These are phyloP conservation scores for Tirmania nivea DNA, from an alignment of 495 filamentous ascomycete species.

Conservation along the genomic window DNA sequence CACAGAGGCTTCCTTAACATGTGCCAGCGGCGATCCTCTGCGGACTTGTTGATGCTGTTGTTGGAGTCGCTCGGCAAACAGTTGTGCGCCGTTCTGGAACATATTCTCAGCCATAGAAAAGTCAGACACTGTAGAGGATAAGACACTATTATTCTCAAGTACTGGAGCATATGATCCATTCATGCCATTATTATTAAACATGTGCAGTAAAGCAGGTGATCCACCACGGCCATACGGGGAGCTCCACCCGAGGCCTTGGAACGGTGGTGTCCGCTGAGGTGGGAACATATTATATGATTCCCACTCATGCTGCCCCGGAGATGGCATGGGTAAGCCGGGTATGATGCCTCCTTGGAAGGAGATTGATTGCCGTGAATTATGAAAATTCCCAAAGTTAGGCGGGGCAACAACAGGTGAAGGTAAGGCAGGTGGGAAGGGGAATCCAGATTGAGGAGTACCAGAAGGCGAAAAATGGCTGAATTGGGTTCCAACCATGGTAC, in stretches of 20 bases:
- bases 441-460: slow-evolving; percentile 3
- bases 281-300: slow-evolving; percentile 9
- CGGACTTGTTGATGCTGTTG: slow-evolving; percentile 21
- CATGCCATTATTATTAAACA: slow-evolving; percentile 8
- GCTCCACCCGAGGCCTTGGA: neutral
- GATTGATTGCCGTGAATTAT: slow-evolving; percentile 16
- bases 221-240: slow-evolving; percentile 8
- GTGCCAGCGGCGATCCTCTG: slow-evolving; percentile 21
- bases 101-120: slow-evolving; percentile 4
- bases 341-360: slow-evolving; percentile 8
- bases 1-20: slow-evolving; percentile 9
- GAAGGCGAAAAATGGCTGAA: slow-evolving; percentile 12
- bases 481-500: slow-evolving; percentile 14
- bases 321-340: slow-evolving; percentile 2
- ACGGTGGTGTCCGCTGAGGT: slow-evolving; percentile 10
- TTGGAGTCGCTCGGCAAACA: slow-evolving; percentile 21
- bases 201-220: slow-evolving; percentile 13
- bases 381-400: slow-evolving; percentile 8
- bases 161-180: slow-evolving; percentile 7
- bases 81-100: slow-evolving; percentile 9
- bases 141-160: slow-evolving; percentile 8
- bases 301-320: slow-evolving; percentile 6
- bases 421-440: slow-evolving; percentile 9
- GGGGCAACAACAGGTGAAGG: slow-evolving; percentile 10
- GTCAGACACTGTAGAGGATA: slow-evolving; percentile 5